Base-by-base conservation (phyloP, 2,329 filamentous ascomycete species). In the Cercospora janseana region DNA sequence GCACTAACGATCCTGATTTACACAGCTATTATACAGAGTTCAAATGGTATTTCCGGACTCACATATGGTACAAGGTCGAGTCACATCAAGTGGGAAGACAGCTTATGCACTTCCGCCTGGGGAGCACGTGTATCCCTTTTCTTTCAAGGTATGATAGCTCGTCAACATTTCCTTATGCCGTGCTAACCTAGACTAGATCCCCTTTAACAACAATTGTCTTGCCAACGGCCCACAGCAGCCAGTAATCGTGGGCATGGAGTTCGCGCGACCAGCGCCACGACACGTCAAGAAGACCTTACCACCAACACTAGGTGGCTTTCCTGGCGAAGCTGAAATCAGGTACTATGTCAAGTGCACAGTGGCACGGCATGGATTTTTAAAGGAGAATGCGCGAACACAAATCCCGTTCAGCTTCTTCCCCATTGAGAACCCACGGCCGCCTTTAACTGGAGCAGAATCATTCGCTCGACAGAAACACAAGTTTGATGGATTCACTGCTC, bases 311-410 rank as follows among this genome's bases (percentile, higher is more conserved):
- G 87, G 80, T n/a, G 89, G 88, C 3, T 91, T 93, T 59, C 88
- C 88, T 0, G 86, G 85, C 24, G 83, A 91, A 68, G 92, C 91
- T 16, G 90, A 95, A 70, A 91, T 97, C 53, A 81, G 85, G 60
- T 98, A 98, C 71, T 98, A 88, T 66, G 79, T 97, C 66, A 98
- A 98, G 69, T 89, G 87, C n/a, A 97, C 93, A 0, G 83, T 97
- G 4, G 88, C 90, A 63, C 79, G 90, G n/a, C 89, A 90, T 0
- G 85, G 87, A 10, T 78, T 96, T 52, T 88, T 94, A 70, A 92
- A 92, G 66, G 90, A 95, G 71, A 96, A 96, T 63, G 87, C 89
- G 69, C 78, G 91, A 46, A 68, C 72, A 10, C 73, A 63, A 58
- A 68, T 66, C 27, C 82, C 83, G 27, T 86, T 96, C 71, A 92